These are phyloP conservation scores for Boehmeria nivea DNA, from an alignment of 306 rosid genomes.

Conservation along the genomic window DNA sequence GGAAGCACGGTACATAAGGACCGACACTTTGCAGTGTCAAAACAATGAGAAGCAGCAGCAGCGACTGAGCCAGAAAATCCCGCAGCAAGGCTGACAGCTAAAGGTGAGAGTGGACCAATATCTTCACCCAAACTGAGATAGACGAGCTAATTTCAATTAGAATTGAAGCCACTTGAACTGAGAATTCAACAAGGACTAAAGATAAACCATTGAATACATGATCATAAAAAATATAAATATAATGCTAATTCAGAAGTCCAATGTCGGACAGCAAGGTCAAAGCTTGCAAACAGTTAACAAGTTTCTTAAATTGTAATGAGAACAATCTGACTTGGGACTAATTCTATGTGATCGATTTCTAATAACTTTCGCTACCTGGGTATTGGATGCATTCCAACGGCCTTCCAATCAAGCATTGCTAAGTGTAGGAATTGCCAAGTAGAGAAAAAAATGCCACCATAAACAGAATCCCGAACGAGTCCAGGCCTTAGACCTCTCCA, in stretches of 20 bases:
- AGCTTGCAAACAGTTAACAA: not conserved
- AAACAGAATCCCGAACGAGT: constrained; percentile 76
- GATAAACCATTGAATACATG: too few relatives aligned
- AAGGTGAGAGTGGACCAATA: constrained; percentile 69
- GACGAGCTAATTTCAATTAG: too few relatives aligned
- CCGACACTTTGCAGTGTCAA: constrained; percentile 81
- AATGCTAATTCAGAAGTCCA: not conserved
- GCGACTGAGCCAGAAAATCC: constrained; percentile 87
- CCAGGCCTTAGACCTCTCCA: constrained; percentile 90
- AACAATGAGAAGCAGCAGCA: constrained; percentile 92
- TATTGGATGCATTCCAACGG: constrained; percentile 68
- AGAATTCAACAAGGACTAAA: too few relatives aligned
- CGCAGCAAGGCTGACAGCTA: constrained; percentile 66
- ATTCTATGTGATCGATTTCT: too few relatives aligned
- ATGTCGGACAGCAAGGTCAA: not conserved
- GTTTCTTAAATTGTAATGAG: not conserved
- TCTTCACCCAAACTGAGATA: constrained; percentile 63
- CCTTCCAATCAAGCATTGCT: constrained; percentile 84
- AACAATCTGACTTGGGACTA: too few relatives aligned
- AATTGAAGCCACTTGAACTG: too few relatives aligned
- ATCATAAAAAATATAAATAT: not conserved
- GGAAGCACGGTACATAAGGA: constrained; percentile 70
- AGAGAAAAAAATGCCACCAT: constrained; percentile 77
- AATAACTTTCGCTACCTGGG: constrained; percentile 65
- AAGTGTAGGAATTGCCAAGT: constrained; percentile 83